Evolutionary conservation across 495 filamentous ascomycete genomes (phyloP), one percentile per base, ranked within the genome.

Genomic region (Hypoxylon fuscum): DNA sequence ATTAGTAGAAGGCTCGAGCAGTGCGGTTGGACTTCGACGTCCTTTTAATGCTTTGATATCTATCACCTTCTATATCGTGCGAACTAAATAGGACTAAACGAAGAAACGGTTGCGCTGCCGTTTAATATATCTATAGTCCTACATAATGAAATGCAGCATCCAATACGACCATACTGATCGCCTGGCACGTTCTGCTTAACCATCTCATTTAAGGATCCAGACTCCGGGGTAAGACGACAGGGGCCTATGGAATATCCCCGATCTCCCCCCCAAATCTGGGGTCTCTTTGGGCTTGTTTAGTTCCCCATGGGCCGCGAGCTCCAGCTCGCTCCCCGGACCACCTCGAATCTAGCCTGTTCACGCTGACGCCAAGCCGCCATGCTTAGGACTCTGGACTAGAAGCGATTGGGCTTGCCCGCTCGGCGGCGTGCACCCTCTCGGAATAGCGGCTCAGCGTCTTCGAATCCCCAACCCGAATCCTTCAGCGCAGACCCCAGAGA

Each of bases 381-480:
- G 32, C 27, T 32, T 10, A 38, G 12, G 45, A 40, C 52, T 46
- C 44, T 10, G 56, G 25, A 9, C 12, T 5, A 18, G 43, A 38
- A 35, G n/a, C n/a, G n/a, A n/a, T n/a, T n/a, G n/a, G 44, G 35
- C 42, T 48, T 22, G 32, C 25, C 40, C 10, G 45, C 25, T 64
- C 46, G 52, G 44, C 51, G 47, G 25, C 40, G 4, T 35, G 38
- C 29, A 41, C 40, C 20, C 44, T 40, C 41, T 58, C 35, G 54
- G 61, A 49, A 59, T 53, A 59, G 54, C 62, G 62, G 49, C 44
- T 55, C 44, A 59, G 48, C n/a, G n/a, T n/a, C n/a, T n/a, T 52
- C 17, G 18, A 15, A 50, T 23, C 50, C 27, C 51, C 38, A 59
- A 27, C 23, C 52, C 31, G 5, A 53, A 52, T 46, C 47, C 32